Conservation (phyloP, 1,284 basidiomycete species). For the Tranzscheliella williamsii region DNA sequence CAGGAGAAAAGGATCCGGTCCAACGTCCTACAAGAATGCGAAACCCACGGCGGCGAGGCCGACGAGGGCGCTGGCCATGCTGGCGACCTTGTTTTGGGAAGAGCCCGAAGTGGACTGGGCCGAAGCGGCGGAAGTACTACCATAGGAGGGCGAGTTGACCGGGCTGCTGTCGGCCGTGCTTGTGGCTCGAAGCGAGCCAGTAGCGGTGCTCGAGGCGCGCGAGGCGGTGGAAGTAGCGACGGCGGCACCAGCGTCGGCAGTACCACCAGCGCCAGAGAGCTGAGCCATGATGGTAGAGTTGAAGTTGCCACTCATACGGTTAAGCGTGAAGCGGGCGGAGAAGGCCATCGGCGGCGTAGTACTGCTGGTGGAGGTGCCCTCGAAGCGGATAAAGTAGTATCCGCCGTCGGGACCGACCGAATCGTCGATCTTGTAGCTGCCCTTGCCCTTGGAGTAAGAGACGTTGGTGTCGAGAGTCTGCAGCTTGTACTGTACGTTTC, state of each 20-base stretch:
- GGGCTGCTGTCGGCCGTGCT: conserved; percentile 9
- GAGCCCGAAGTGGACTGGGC: conserved; percentile 11
- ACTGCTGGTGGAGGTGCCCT: conserved; percentile 36
- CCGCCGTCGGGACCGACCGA: conserved; percentile 38
- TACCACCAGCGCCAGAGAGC: conserved; percentile 11
- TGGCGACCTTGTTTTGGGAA: conserved; percentile 13
- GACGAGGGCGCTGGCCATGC: conserved; percentile 21
- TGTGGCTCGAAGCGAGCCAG: conserved; percentile 1
- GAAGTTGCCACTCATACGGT: conserved; percentile 43
- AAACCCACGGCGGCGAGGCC: conserved; percentile 30
- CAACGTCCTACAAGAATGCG: conserved; percentile 20
- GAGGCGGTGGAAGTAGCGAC: conserved; percentile 6
- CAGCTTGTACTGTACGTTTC: conserved; percentile 51
- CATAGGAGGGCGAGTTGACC: conserved; percentile 68
- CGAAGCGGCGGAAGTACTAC: conserved; percentile 76
- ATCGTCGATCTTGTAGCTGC: conserved; percentile 28
- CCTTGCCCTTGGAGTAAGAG: conserved; percentile 7
- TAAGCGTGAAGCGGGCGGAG: conserved; percentile 49
- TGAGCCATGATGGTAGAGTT: conserved; percentile 44
- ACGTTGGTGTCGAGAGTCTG: conserved; percentile 42
- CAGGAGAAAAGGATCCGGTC: too few species aligned
- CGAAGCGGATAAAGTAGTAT: conserved; percentile 57
- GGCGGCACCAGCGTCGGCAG: conserved; percentile 11
- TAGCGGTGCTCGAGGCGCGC: background rate
- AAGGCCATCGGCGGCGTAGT: conserved; percentile 46